Base-by-base conservation (phyloP, 2,329 filamentous ascomycete species). In the Periglandula ipomoeae region DNA sequence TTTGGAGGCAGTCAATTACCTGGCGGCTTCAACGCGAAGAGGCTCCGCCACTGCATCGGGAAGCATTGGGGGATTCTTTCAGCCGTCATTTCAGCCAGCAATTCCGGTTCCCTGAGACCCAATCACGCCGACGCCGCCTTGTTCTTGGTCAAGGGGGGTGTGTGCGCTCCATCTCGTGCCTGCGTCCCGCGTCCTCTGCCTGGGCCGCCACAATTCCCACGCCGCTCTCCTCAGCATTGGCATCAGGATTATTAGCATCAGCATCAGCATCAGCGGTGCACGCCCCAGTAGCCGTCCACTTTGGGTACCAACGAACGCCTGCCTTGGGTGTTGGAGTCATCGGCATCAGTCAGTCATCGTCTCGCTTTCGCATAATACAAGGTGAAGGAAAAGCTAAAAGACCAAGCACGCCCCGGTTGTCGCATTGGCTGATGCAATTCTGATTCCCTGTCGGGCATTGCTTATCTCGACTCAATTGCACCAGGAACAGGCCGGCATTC, bases 271-370 rank as follows among this genome's bases (percentile, higher is more conserved):
- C n/a, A n/a, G n/a, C 34, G n/a, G 34, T 37, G 15, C 6, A 19
- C 34, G 5, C 5, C 5, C 26, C 11, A 38, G 35, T 38, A 6
- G 19, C 17, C 17, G 35, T 42, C 49, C 49, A 48, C 49, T 47
- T 50, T 48, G 45, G 49, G 49, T 50, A 48, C 45, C 49, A 45
- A 50, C 45, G 27, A 46, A 24, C 44, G 48, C 48, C 39, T 43
- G 40, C 44, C 44, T 26, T 38, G 44, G 17, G 17, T 15, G 32
- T 38, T 32, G 35, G 47, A 44, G 48, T 50, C 48, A 34, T 50
- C 30, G 39, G 47, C 34, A 40, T 38, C 22, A 15, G 23, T 17
- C 27, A 22, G 23, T 35, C 42, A 40, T 19, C n/a, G 30, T 37
- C 6, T 34, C 17, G 39, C n/a, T 15, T 9, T 46, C 44, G n/a